phyloP scores from a whole-genome alignment of 768 basidiomycete genomes.

The Russula olivacea region DNA sequence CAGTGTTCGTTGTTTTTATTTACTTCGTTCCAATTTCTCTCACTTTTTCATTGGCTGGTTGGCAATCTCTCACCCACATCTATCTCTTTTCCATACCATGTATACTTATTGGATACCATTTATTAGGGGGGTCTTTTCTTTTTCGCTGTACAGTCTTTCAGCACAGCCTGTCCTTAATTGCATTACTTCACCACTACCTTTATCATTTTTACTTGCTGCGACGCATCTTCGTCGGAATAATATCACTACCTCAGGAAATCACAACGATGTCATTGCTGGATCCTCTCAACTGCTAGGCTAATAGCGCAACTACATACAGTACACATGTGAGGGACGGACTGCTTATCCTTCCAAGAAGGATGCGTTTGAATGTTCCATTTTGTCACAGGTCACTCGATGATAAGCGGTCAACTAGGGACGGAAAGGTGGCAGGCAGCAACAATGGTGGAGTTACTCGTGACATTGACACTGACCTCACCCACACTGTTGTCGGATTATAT shows the following conservation, averaged over 20 bases:
- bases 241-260: neutral
- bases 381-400: neutral
- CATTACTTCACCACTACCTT: slow-evolving; percentile 10
- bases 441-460: too few species aligned
- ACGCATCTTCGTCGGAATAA: slow-evolving; percentile 6
- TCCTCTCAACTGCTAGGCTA: too few species aligned
- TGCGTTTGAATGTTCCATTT: neutral
- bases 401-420: neutral
- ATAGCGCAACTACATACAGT: neutral
- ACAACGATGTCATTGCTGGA: too few species aligned
- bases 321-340: neutral
- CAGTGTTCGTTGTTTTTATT: neutral
- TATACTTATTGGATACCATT: slow-evolving; percentile 22
- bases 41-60: slow-evolving; percentile 7
- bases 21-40: neutral
- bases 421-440: too few species aligned
- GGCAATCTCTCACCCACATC: neutral
- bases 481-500: too few species aligned
- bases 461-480: too few species aligned
- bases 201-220: slow-evolving; percentile 16
- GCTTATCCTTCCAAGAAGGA: too few species aligned
- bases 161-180: slow-evolving; percentile 9
- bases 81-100: slow-evolving; percentile 14
- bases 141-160: slow-evolving; percentile 15
- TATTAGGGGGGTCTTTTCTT: neutral